A percentile compares a stretch with the other conserved stretches of the same genome.
Conservation (phyloP, 805 yeast species). For the Brettanomyces anomalus region DNA sequence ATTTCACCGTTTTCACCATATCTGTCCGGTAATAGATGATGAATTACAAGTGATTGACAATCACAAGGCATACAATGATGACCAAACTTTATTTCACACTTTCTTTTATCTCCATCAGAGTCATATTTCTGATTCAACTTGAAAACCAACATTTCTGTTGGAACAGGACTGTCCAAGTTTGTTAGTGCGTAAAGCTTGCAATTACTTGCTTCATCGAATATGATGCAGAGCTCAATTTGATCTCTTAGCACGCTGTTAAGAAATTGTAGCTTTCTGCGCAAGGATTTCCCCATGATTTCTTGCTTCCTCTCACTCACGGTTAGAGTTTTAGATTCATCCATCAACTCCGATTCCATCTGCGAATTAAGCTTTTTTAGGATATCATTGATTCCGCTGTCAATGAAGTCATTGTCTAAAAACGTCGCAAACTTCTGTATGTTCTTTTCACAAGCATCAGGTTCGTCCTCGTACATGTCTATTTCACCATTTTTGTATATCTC, state of each 20-base stretch:
- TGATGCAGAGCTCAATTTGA: slow-evolving; percentile 31
- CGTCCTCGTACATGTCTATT: slow-evolving; percentile 23
- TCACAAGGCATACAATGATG: slow-evolving; percentile 24
- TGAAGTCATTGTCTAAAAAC: slow-evolving; percentile 30
- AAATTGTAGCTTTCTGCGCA: background rate
- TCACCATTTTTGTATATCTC: slow-evolving; percentile 52
- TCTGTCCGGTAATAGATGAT: slow-evolving; percentile 15
- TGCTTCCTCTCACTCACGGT: background rate
- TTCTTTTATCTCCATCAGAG: slow-evolving; percentile 9
- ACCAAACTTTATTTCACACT: slow-evolving; percentile 13
- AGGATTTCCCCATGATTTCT: background rate
- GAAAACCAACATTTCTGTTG: slow-evolving; percentile 38
- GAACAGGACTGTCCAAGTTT: slow-evolving; percentile 37
- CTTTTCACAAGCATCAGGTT: slow-evolving; percentile 4
- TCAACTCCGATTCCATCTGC: slow-evolving; percentile 1
- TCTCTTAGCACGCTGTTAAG: slow-evolving; percentile 16
- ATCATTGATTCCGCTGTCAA: slow-evolving; percentile 22
- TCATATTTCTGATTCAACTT: slow-evolving; percentile 23
- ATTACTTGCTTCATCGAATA: slow-evolving; percentile 32
- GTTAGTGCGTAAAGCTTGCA: slow-evolving; percentile 37
- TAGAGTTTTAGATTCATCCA: background rate
- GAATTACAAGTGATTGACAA: slow-evolving; percentile 15
- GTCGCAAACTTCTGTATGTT: slow-evolving; percentile 16
- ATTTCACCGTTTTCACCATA: slow-evolving; percentile 17
- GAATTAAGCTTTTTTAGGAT: slow-evolving; percentile 6